Base-by-base conservation (phyloP, 202 grass and related monocot genomes). In the Panicum virgatum region DNA sequence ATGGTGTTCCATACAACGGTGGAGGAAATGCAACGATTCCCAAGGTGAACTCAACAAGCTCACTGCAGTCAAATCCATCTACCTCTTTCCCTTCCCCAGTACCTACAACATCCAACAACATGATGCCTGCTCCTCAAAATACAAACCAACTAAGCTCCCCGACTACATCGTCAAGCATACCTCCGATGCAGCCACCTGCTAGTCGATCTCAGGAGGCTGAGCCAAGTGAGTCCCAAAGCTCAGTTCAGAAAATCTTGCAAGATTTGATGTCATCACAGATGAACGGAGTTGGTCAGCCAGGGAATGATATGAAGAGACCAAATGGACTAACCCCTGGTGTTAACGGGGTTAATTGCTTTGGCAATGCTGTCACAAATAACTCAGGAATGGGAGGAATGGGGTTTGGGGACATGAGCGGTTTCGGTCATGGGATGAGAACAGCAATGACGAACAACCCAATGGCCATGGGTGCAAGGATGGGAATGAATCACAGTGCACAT, bases 221-320 rank as follows among this genome's bases (percentile, higher is more conserved):
- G 72, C 57, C 84, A 59, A 92, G 69, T 68, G 94, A 94, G 42
- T 91, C 94, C 59, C 92, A 97, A 69, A 97, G 92, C 53, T 97
- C 92, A 0, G 92, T 97, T 64, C 84, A 97, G 84, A 89, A 83
- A 85, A 94, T 97, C 56, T 73, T 97, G 71, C 94, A 94, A 73
- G 94, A 89, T 63, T 66, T 97, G 88, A 91, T 97, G 92, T 91
- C 94, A 47, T 86, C 94, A 36, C 94, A 94, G 77, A 61, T 91
- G 78, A 97, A 94, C 62, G 88, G 90, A 53, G 62, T 84, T 70
- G 69, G 75, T 23, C 42, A 83, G 9, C 66, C 71, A 52, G 89
- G 71, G 4, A 89, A 84, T 83, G 82, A 84, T 51, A 77, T 79
- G 78, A 94, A 92, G 86, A 75, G 88, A 65, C 66, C 86, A 34